phyloP scores from a whole-genome alignment of 2,329 filamentous ascomycete species.

The Tolypocladium nubicola region DNA sequence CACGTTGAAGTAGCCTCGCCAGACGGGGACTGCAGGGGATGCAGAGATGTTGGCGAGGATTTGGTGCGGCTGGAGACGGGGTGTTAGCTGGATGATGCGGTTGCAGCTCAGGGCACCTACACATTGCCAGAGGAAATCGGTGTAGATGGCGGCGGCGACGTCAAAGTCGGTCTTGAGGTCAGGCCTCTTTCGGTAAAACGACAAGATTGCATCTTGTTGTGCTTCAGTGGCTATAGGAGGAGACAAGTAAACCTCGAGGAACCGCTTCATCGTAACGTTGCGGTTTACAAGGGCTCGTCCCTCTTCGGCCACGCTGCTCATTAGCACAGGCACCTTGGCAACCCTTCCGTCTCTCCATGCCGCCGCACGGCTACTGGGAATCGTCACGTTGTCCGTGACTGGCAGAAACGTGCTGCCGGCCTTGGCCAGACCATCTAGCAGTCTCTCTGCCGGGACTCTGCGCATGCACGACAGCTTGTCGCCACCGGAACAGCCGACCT shows the following conservation, averaged over 20 bases:
- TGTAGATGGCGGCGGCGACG: constrained; percentile 13
- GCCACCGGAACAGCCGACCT: constrained; percentile 7
- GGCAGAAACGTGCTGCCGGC: constrained; percentile 5
- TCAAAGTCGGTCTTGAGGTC: constrained; percentile 12
- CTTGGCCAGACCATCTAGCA: constrained; percentile 8
- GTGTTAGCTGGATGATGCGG: constrained; percentile 1
- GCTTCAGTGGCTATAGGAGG: constrained; percentile 3
- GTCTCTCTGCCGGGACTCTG: constrained; percentile 4
- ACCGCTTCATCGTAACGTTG: constrained; percentile 9
- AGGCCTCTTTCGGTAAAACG: constrained; percentile 7
- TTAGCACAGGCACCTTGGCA: constrained; percentile 12
- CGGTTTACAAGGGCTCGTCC: constrained; percentile 11
- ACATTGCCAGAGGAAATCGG: constrained; percentile 15
- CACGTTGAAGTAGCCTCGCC: constrained; percentile 16
- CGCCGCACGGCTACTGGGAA: constrained; percentile 6
- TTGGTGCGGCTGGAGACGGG: constrained; percentile 10
- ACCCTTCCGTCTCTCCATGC: constrained; percentile 11
- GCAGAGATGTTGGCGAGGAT: constrained; percentile 12
- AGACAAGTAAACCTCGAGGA: constrained; percentile 8
- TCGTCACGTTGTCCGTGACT: constrained; percentile 9
- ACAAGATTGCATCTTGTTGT: constrained; percentile 7
- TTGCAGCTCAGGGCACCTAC: constrained; percentile 8
- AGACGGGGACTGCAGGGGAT: constrained; percentile 9
- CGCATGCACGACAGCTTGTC: constrained; percentile 11
- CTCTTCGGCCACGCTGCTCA: constrained; percentile 14